Conservation (phyloP, 305 asterid genomes). For the Caryopteris hybrid region DNA sequence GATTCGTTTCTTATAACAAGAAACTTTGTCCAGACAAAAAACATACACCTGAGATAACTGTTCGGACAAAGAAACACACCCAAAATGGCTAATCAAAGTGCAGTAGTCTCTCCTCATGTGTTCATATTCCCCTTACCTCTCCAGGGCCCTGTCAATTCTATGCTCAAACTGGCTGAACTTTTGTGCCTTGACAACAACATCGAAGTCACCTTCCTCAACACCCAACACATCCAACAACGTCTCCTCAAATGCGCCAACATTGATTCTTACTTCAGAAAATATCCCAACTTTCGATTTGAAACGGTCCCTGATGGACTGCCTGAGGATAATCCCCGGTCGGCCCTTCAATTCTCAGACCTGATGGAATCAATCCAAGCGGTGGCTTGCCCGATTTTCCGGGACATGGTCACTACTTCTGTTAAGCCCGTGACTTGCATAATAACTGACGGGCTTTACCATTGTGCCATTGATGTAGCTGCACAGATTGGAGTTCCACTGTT, state of each 20-base stretch:
- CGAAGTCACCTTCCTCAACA: conserved; percentile 52
- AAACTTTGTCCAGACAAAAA: too few species aligned
- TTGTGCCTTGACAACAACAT: conserved; percentile 25
- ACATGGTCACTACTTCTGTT: conserved; percentile 18
- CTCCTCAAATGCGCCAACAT: conserved; percentile 13
- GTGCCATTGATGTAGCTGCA: conserved; percentile 33
- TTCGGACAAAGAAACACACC: too few species aligned
- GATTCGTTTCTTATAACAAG: too few species aligned
- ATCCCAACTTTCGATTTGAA: conserved; percentile 23
- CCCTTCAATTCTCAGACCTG: conserved; percentile 24
- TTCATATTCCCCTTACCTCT: conserved; percentile 60
- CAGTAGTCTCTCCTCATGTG: conserved; percentile 36
- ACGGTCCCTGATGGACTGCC: conserved; percentile 44
- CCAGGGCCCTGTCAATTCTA: conserved; percentile 56
- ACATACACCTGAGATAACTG: too few species aligned
- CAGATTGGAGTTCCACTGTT: conserved; percentile 34
- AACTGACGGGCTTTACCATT: conserved; percentile 47
- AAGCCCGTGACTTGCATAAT: conserved; percentile 35
- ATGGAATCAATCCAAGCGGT: conserved; percentile 24
- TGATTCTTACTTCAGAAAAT: conserved; percentile 21
- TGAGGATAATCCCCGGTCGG: conserved; percentile 37
- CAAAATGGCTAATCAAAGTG: background rate
- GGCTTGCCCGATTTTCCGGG: conserved; percentile 29
- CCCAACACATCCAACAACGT: conserved; percentile 39
- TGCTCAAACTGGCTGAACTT: conserved; percentile 65